phyloP scores from a whole-genome alignment of 2,329 filamentous ascomycete species.

The Fusarium vanettenii region DNA sequence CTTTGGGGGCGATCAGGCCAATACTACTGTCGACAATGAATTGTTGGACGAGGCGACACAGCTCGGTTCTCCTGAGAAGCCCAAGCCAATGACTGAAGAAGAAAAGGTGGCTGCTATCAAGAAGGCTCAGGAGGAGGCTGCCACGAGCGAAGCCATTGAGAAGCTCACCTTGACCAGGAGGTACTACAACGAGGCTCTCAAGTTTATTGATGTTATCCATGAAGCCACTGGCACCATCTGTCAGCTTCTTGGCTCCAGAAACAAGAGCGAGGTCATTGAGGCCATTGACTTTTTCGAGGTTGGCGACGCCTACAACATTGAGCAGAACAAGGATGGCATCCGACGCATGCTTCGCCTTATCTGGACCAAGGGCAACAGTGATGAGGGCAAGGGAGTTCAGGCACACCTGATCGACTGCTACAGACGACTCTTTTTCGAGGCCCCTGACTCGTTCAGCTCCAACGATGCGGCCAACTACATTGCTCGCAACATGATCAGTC shows the following conservation, averaged over 20 bases:
- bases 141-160: conserved; percentile 87
- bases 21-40: conserved; percentile 78
- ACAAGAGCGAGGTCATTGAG: conserved; percentile 98
- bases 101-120: conserved; percentile 78
- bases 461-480: conserved; percentile 97
- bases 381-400: conserved; percentile 98
- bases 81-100: conserved; percentile 78
- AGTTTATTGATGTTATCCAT: conserved; percentile 92
- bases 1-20: conserved; percentile 70
- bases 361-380: conserved; percentile 99
- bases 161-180: conserved; percentile 88
- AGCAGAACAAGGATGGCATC: conserved; percentile 92
- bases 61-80: conserved; percentile 76
- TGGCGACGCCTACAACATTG: conserved; percentile 94
- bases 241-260: conserved; percentile 90
- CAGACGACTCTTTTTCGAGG: conserved; percentile 94
- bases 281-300: conserved; percentile 99
- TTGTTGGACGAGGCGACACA: conserved; percentile 92
- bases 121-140: conserved; percentile 87
- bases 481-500: conserved; percentile 97
- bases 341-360: conserved; percentile 95
- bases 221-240: conserved; percentile 83
- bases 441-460: conserved; percentile 85
- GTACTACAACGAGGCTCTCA: conserved; percentile 93
- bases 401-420: conserved; percentile 97